phyloP scores from a whole-genome alignment of 2,329 filamentous ascomycete species.

The Pyrenochaeta sp. region DNA sequence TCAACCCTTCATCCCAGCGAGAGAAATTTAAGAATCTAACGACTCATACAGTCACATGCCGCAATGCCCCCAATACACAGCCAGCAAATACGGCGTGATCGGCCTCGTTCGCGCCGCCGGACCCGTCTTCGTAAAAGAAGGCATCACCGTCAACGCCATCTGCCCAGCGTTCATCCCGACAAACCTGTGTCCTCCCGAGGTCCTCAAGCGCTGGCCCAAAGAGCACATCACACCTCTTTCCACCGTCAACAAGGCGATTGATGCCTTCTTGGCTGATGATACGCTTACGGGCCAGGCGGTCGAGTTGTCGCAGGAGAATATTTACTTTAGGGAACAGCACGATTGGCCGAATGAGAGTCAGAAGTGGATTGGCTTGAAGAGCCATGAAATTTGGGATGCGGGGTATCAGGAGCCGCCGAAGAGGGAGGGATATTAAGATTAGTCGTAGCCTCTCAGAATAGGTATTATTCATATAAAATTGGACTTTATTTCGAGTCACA shows the following conservation, averaged over 20 bases:
- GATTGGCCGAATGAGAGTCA: slow-evolving; percentile 52
- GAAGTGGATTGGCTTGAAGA: slow-evolving; percentile 45
- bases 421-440: slow-evolving; percentile 25
- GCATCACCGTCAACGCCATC: slow-evolving; percentile 51
- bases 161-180: slow-evolving; percentile 52
- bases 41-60: slow-evolving; percentile 26
- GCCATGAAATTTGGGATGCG: slow-evolving; percentile 41
- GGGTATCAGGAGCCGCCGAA: slow-evolving; percentile 36
- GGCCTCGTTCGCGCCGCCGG: slow-evolving; percentile 48
- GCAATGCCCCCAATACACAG: slow-evolving; percentile 51
- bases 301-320: slow-evolving; percentile 51
- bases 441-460: too few species aligned
- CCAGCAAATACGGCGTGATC: slow-evolving; percentile 53
- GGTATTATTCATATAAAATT: too few species aligned
- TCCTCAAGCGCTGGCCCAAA: slow-evolving; percentile 46
- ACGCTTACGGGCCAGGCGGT: slow-evolving; percentile 50
- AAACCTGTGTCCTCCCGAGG: slow-evolving; percentile 48
- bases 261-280: slow-evolving; percentile 45
- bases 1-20: neutral
- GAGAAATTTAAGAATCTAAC: neutral
- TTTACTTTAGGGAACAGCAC: slow-evolving; percentile 50
- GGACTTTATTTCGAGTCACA: neutral
- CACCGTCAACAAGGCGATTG: slow-evolving; percentile 51
- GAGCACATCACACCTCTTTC: slow-evolving; percentile 52
- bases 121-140: slow-evolving; percentile 41